Evolutionary conservation across 2,329 filamentous ascomycete species (phyloP), one percentile per base, ranked within the genome.

Genomic region (Trichoderma breve): DNA sequence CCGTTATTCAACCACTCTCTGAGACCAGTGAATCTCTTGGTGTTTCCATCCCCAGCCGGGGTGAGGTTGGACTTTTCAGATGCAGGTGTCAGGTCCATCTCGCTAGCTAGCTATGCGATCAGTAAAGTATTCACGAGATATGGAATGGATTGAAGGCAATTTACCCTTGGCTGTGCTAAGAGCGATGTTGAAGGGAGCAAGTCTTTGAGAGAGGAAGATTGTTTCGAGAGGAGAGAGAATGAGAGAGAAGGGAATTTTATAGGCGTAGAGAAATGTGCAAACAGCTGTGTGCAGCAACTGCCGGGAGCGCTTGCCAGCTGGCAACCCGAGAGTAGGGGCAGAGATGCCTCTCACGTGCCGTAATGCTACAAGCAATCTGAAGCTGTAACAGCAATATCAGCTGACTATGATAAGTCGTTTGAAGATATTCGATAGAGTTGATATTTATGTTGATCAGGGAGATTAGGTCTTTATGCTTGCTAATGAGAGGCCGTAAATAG

Each of bases 251-350:
- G 47, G 9, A 6, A 14, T 66, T 43, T 11, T 11, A 18, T 18
- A 66, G 43, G 57, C n/a, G 34, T 3, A 18, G 24, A 26, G 36
- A 4, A 71, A 9, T 39, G 53, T 36, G 53, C 24, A 5, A 51
- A 57, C 24, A 72, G 21, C n/a, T 57, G 53, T 14, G 47, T 30
- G 18, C n/a, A 39, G 32, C 12, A 68, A 47, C 15, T 36, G 18
- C 24, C 55, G 63, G 66, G 26, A 58, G 70, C 32, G 57, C 47
- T 4, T 62, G 70, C 69, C 62, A 58, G 21, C 53, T 71, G 69
- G 58, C 69, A 34, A 39, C 28, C 26, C 36, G 21, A 71, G 9
- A n/a, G 36, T 12, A 61, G 57, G 39, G 21, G 57, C 28, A 34
- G 7, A 30, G 39, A 43, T 43, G 34, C 61, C 34, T 51, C 62